Base-by-base conservation (phyloP, 1,284 basidiomycete genomes). In the Puccinia horiana region DNA sequence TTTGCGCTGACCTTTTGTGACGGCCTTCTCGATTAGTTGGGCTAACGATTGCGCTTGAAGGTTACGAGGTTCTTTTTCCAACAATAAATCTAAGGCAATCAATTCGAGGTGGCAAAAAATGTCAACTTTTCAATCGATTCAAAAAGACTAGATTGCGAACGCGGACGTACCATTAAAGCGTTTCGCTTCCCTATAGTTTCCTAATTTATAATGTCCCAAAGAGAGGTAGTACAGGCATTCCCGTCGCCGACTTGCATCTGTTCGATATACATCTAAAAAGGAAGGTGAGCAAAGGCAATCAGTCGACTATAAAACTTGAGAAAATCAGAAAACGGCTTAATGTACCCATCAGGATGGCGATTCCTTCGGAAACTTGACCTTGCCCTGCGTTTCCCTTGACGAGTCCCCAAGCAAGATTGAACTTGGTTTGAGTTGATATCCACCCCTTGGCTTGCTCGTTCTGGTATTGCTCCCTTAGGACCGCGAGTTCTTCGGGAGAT, bases 211-310 rank as follows among this genome's bases (percentile, higher is more conserved):
- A 88, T 99, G 93, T 0, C 97, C 97, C 16, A 99, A 90, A 0
- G 95, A 94, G 73, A 99, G 92, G 88, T 98, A 99, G 87, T 98
- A 99, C 52, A 98, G 88, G 86, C 97, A 99, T 88, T 99, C 97
- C 87, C 97, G 89, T 84, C 97, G 90, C 84, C 97, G 91, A 47
- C 91, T 88, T 14, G 96, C 92, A 83, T 98, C 96, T 1, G 91
- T 90, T 77, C 94, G 92, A 88, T 97, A 99, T 83, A 99, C 93
- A 79, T 98, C 97, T 96, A 85, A 32, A 32, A 32, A 47, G 23
- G 74, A 18, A 40, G 42, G 6, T 32, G 26, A 79, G 73, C 20
- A 63, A 54, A 12, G 23, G 20, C 29, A 29, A 65, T 61, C 20
- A 56, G 37, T 44, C 37, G 29, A 81, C n/a, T 67, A 73, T 16